Evolutionary conservation across 2,329 filamentous ascomycete genomes (phyloP), one percentile per base, ranked within the genome.

Genomic region (Xylariaceae sp.): DNA sequence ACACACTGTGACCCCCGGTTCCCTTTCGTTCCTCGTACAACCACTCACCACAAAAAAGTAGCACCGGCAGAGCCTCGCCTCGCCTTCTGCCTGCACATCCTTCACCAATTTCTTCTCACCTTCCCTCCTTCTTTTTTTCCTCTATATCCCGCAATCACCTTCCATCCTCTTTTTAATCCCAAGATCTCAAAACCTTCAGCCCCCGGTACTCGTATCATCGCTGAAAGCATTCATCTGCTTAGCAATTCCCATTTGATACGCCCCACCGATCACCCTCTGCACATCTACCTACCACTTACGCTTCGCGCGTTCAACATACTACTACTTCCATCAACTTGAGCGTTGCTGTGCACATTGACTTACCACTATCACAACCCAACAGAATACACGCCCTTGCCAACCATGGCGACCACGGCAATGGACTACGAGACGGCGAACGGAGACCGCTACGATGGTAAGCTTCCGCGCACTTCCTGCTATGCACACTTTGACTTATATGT

Each of bases 351-450:
- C 40, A 44, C 29, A 7, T 53, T 21, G 54, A 54, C 67, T 67
- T 56, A 66, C 58, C 47, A 61, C 61, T 54, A 26, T 44, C 47
- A 60, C 62, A 44, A 29, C 36, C 21, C 14, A 43, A 29, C 14
- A 53, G 46, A 49, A 31, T 31, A 56, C 48, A 40, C 31, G 33
- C 36, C 19, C 48, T 51, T 48, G 47, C 33, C 12, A 66, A 73
- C 63, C 65, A 87, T 87, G 84, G 84, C 84, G 54, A 86, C 85
- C 63, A 85, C 83, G 37, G 82, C 85, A 65, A 89, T 89, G 86
- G 86, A 89, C 71, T 89, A 89, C 74, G 86, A 89, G 74, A 84
- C 83, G 71, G 83, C 85, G 63, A 87, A 86, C 69, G 85, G 84
- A 69, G 83, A 87, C 74, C 85, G 83, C 61, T 88, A 87, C 65